Base-by-base conservation (phyloP, 1,139 yeast genomes). In the Suhomyces choctaworum region DNA sequence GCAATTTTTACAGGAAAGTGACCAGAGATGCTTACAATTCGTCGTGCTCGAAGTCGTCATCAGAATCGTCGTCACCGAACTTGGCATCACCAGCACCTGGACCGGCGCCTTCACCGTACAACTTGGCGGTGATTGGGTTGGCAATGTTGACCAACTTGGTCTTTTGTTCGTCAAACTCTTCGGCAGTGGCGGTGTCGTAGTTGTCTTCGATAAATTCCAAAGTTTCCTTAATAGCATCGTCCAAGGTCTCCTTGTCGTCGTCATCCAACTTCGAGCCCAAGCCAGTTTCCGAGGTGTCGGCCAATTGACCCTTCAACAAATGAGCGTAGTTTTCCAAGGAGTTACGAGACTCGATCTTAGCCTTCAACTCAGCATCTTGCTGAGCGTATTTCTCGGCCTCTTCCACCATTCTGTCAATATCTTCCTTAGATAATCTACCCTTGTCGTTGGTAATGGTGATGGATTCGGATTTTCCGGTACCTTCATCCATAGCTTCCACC, bases 361-460 rank as follows among this genome's bases (percentile, higher is more conserved):
- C 79, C 67, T 85, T 83, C 42, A 85, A 69, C 58, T 80, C 88
- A 42, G 82, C 80, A 69, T 87, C 96, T 70, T 87, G 90, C 58
- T 82, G 82, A 50, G 95, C 95, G 58, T 73, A 88, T 69, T 84
- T 80, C 70, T 86, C 96, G 49, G 95, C 96, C 63, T 88, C 96
- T 65, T 82, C 88, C 53, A 87, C 95, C 96, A 87, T 88, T 70
- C 89, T 83, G 59, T 87, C 96, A 54, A 87, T 87, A 44, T 87
- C 95, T 46, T 87, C 95, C 71, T 85, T 85, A 44, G 96, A 76
- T 60, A 92, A 79, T 76, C 97, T 86, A 58, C 97, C 97, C 78
- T 90, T 89, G 67, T 92, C 97, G 64, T 92, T 92, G 58, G 92
- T 87, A 66, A 92, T 92, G 46, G 96, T 87, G 59, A 92, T 87